phyloP scores from a whole-genome alignment of 306 rosid genomes.

The Corylus americana region DNA sequence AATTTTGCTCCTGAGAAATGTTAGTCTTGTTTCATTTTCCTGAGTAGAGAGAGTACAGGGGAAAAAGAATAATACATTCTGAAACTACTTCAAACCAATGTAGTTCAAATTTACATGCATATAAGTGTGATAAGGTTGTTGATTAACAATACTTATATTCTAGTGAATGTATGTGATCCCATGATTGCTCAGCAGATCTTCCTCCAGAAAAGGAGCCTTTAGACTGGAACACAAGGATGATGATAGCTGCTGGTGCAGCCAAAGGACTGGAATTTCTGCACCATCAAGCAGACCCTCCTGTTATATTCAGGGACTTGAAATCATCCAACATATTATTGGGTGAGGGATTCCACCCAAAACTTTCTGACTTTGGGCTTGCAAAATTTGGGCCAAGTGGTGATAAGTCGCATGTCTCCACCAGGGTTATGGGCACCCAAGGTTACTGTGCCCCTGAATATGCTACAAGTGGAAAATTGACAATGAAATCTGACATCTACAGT shows the following conservation, averaged over 20 bases:
- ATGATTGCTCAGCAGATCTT: constrained; percentile 36
- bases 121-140: background rate
- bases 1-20: background rate
- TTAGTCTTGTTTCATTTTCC: no score
- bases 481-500: constrained; percentile 68
- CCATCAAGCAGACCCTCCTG: constrained; percentile 56
- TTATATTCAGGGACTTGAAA: constrained; percentile 70
- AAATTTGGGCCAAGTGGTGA: constrained; percentile 69
- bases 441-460: constrained; percentile 85
- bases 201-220: constrained; percentile 37
- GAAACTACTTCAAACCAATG: background rate
- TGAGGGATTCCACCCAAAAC: constrained; percentile 54
- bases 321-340: constrained; percentile 59
- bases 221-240: constrained; percentile 73
- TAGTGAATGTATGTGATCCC: background rate
- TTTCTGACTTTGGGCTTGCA: constrained; percentile 81
- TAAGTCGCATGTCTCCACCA: constrained; percentile 59
- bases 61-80: no score
- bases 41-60: no score
- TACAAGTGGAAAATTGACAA: constrained; percentile 55
- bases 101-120: background rate
- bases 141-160: background rate
- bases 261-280: constrained; percentile 70
- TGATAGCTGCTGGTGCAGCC: constrained; percentile 70
- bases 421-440: constrained; percentile 81